These are phyloP conservation scores for Helicostylum pulchrum DNA, from an alignment of 192 early-diverging fungal genomes.

Conservation along the genomic window DNA sequence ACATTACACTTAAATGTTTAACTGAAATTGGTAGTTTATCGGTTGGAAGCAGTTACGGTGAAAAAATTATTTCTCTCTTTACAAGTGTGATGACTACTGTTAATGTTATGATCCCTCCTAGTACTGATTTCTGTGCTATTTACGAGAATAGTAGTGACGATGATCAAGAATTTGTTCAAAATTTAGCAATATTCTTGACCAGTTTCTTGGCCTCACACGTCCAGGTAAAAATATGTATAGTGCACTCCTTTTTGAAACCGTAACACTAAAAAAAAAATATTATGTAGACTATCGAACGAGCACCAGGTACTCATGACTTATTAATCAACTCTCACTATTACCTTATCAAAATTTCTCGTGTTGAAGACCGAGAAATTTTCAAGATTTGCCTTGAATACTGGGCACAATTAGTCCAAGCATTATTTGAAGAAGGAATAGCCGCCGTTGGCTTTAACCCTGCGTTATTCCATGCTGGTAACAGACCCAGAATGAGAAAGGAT, in stretches of 20 bases:
- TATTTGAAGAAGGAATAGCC: constrained; percentile 82
- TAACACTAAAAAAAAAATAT: constrained; percentile 9
- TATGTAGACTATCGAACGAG: constrained; percentile 52
- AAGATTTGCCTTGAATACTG: constrained; percentile 98
- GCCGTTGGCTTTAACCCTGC: not conserved
- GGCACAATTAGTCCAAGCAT: constrained; percentile 81
- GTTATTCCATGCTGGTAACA: not conserved
- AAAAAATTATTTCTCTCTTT: constrained; percentile 86
- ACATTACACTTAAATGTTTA: constrained; percentile 92
- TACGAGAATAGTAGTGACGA: constrained; percentile 84
- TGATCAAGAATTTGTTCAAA: constrained; percentile 96
- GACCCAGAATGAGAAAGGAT: constrained; percentile 58
- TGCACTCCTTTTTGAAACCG: too few species aligned
- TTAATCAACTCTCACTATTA: constrained; percentile 83
- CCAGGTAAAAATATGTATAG: too few species aligned
- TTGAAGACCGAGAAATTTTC: constrained; percentile 96
- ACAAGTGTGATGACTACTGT: constrained; percentile 72
- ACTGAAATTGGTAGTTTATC: constrained; percentile 92
- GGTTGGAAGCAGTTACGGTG: constrained; percentile 74
- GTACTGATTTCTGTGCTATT: constrained; percentile 73
- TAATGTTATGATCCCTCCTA: constrained; percentile 63
- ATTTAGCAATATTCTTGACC: constrained; percentile 89
- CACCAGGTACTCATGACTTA: constrained; percentile 45
- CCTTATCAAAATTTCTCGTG: constrained; percentile 83
- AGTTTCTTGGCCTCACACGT: constrained; percentile 83